These are phyloP conservation scores for Fusarium chuoi DNA, from an alignment of 2,329 filamentous ascomycete species.

Conservation along the genomic window DNA sequence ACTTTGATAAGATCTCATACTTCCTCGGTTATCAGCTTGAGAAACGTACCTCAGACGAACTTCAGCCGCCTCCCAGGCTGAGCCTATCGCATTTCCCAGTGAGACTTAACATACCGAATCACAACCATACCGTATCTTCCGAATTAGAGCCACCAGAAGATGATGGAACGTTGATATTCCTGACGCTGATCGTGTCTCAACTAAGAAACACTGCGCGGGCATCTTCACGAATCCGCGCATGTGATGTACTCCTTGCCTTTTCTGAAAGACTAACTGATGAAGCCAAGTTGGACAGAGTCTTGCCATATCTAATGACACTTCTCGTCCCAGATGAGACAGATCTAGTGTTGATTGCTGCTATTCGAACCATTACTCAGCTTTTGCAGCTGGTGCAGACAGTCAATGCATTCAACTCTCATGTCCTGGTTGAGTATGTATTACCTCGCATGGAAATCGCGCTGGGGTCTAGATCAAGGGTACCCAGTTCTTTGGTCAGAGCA, in stretches of 20 bases:
- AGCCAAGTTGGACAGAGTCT: slow-evolving; percentile 90
- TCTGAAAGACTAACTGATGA: slow-evolving; percentile 92
- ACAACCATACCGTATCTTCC: slow-evolving; percentile 75
- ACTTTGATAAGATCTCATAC: slow-evolving; percentile 98
- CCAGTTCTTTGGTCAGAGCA: slow-evolving; percentile 79
- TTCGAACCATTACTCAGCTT: slow-evolving; percentile 88
- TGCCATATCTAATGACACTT: slow-evolving; percentile 88
- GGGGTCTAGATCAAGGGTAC: slow-evolving; percentile 55
- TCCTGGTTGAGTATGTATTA: slow-evolving; percentile 75
- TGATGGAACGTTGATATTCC: slow-evolving; percentile 91
- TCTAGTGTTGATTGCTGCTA: slow-evolving; percentile 84
- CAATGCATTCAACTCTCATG: slow-evolving; percentile 78
- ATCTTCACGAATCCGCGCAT: slow-evolving; percentile 87
- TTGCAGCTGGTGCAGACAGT: slow-evolving; percentile 89
- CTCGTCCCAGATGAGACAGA: slow-evolving; percentile 81
- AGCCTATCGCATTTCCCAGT: slow-evolving; percentile 78
- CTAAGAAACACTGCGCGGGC: slow-evolving; percentile 89
- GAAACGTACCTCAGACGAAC: slow-evolving; percentile 47
- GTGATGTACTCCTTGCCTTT: slow-evolving; percentile 91
- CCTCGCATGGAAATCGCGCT: slow-evolving; percentile 69
- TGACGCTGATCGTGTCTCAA: slow-evolving; percentile 89
- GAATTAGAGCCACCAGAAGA: slow-evolving; percentile 73
- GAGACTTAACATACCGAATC: slow-evolving; percentile 86
- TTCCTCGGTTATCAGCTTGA: slow-evolving; percentile 81
- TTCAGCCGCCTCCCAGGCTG: slow-evolving; percentile 52